A percentile compares a stretch with the other conserved stretches of the same genome.
phyloP scores from a whole-genome alignment of 2,329 filamentous ascomycete genomes.

The Diplodia corticola region DNA sequence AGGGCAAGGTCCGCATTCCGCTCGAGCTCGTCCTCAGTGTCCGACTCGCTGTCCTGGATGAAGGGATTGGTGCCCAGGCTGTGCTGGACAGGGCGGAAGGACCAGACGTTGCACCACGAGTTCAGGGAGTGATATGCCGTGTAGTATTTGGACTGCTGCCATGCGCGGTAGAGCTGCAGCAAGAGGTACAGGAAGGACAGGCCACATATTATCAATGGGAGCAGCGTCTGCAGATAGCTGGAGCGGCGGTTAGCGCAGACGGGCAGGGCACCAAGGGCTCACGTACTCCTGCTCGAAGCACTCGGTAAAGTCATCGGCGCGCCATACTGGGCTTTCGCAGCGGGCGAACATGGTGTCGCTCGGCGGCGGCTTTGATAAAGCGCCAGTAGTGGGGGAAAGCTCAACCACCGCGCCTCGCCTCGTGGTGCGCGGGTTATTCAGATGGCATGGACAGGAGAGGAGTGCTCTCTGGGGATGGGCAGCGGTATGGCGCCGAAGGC shows the following conservation, averaged over 20 bases:
- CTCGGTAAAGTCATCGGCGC: constrained; percentile 60
- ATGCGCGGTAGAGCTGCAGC: constrained; percentile 57
- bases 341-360: constrained; percentile 52
- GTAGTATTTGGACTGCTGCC: constrained; percentile 54
- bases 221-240: constrained; percentile 76
- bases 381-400: constrained; percentile 15
- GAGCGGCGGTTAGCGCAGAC: constrained; percentile 14
- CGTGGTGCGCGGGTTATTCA: not conserved
- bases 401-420: constrained; percentile 15
- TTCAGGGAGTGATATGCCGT: constrained; percentile 60
- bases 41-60: constrained; percentile 39
- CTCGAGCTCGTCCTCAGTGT: constrained; percentile 61
- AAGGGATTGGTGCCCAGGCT: constrained; percentile 30
- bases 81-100: constrained; percentile 33
- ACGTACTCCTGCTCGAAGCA: constrained; percentile 67
- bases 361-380: constrained; percentile 30
- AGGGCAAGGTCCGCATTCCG: constrained; percentile 58
- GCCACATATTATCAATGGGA: constrained; percentile 71
- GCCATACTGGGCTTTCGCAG: constrained; percentile 61
- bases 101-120: constrained; percentile 45
- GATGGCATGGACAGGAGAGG: constrained; percentile 8
- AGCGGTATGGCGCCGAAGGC: constrained; percentile 7
- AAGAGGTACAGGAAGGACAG: constrained; percentile 69
- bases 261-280: not conserved
- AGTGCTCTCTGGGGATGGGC: not conserved